Evolutionary conservation across 2,329 filamentous ascomycete genomes (phyloP), one percentile per base, ranked within the genome.

Genomic region (Periconia sp.): DNA sequence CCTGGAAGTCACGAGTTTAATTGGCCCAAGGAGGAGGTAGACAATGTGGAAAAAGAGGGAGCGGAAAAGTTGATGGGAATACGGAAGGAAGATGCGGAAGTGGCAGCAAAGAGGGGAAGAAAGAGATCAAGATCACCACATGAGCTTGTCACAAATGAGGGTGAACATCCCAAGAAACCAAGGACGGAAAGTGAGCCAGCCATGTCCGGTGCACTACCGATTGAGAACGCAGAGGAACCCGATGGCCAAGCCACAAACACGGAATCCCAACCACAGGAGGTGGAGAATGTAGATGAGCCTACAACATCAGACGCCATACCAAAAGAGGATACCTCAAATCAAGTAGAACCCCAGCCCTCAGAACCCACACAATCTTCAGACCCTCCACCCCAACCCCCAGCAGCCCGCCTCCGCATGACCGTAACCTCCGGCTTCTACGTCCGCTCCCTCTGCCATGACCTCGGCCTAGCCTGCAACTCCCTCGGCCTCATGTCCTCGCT

Each of bases 361-460:
- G n/a, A n/a, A n/a, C n/a, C n/a, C n/a, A n/a, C n/a, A n/a, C n/a
- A n/a, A n/a, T n/a, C n/a, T 23, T 25, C 18, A 8, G 28, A 44
- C 6, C 18, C 39, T 4, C 22, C 36, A 9, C 40, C 48, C 7
- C 51, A 46, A 10, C 77, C 65, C 74, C 84, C 92, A 1, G 94
- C 92, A 1, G 88, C 83, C 35, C 87, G 83, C 63, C 83, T 99
- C 46, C 85, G 88, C 43, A 90, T 99, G 83, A 95, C 89, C 1
- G 92, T 96, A 37, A 91, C 91, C 2, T 95, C 91, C 0, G 94
- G 94, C 26, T 99, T 96, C 77, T 99, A 99, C 69, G 92, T 99
- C 11, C 87, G 94, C 50, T 95, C 88, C 44, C 84, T 99, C 56
- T 92, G 90, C 59, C 91, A 97, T 66, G 94, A 99, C 61, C 79